Evolutionary conservation across 805 yeast species (phyloP).

Genomic region (Sungouiella thailandica): DNA sequence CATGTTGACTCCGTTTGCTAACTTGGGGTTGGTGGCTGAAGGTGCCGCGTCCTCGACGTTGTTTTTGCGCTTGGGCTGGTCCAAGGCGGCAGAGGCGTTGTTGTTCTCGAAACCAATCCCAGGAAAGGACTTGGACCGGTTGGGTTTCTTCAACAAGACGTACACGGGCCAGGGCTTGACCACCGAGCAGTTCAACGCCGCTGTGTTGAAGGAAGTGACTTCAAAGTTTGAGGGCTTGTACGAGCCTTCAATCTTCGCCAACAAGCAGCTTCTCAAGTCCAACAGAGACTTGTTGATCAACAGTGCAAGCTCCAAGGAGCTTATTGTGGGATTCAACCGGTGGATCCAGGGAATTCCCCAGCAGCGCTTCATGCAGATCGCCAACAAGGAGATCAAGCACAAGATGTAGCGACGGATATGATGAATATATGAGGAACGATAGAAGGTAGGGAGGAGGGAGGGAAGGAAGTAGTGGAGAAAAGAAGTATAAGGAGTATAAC

Average conservation of each 20-base stretch:
- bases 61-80: constrained; percentile 65
- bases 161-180: constrained; percentile 34
- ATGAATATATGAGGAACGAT: too few relatives aligned
- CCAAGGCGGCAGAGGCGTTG: constrained; percentile 68
- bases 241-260: constrained; percentile 39
- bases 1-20: constrained; percentile 72
- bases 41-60: constrained; percentile 71
- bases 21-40: constrained; percentile 78
- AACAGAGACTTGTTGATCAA: constrained; percentile 38
- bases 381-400: constrained; percentile 52
- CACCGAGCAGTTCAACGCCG: constrained; percentile 41
- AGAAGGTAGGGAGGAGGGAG: too few relatives aligned
- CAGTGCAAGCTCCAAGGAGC: constrained; percentile 59
- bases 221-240: constrained; percentile 40
- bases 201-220: constrained; percentile 30
- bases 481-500: too few relatives aligned
- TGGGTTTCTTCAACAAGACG: constrained; percentile 61
- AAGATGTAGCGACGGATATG: constrained; percentile 53
- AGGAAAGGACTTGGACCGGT: constrained; percentile 49
- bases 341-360: constrained; percentile 78
- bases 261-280: constrained; percentile 41
- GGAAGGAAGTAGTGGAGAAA: too few relatives aligned
- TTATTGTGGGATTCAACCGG: constrained; percentile 58
- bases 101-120: constrained; percentile 61
- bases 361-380: constrained; percentile 51